These are phyloP conservation scores for Millerozyma miso DNA, from an alignment of 805 yeast genomes.

Conservation along the genomic window DNA sequence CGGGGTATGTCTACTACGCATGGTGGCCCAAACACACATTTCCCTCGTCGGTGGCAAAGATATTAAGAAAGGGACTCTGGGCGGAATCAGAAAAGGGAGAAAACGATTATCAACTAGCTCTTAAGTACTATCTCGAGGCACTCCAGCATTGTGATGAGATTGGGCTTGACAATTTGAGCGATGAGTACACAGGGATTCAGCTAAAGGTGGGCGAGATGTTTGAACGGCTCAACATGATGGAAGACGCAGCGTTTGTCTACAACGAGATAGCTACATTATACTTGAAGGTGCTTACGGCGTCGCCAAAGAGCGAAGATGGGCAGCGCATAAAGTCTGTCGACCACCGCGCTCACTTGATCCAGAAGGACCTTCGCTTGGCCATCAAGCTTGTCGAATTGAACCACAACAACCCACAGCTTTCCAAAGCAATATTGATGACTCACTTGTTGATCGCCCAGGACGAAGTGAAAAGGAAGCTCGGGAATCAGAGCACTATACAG, in stretches of 20 bases:
- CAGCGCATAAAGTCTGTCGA: conserved; percentile 17
- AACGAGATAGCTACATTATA: conserved; percentile 61
- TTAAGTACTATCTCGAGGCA: conserved; percentile 71
- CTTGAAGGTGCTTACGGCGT: conserved; percentile 45
- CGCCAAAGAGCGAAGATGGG: conserved; percentile 23
- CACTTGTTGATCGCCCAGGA: conserved; percentile 65
- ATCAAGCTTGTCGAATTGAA: conserved; percentile 62
- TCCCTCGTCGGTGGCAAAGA: conserved; percentile 65
- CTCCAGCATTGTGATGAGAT: conserved; percentile 56
- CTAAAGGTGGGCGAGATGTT: conserved; percentile 84
- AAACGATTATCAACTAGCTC: conserved; percentile 62
- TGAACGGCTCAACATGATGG: conserved; percentile 57
- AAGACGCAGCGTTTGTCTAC: conserved; percentile 66
- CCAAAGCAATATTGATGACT: conserved; percentile 55
- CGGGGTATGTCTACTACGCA: conserved; percentile 32
- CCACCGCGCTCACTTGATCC: conserved; percentile 55
- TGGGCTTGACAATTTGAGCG: conserved; percentile 54
- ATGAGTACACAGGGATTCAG: conserved; percentile 88
- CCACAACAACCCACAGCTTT: conserved; percentile 41
- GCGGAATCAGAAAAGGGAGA: conserved; percentile 72
- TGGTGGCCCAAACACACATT: conserved; percentile 69
- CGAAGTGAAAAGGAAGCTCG: conserved; percentile 48
- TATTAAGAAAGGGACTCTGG: conserved; percentile 72
- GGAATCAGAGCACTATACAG: conserved; percentile 8
- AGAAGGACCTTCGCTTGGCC: conserved; percentile 66